A percentile compares a stretch with the other conserved stretches of the same genome.
Conservation (phyloP, 805 yeast species). For the Kodamaea lidongshanica region DNA sequence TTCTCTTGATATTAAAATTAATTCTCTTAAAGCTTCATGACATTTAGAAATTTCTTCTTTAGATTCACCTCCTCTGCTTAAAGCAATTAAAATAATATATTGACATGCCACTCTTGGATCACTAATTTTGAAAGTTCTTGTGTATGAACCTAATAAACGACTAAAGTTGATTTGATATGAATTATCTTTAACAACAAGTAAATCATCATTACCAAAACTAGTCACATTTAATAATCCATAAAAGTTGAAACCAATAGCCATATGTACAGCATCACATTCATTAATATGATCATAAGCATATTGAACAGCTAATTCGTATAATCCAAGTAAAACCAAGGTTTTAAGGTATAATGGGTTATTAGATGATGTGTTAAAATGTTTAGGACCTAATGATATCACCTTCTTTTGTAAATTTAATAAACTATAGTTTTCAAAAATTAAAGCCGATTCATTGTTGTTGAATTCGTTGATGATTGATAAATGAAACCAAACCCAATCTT, state of each 20-base stretch:
- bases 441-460: slow-evolving; percentile 31
- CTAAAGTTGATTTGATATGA: slow-evolving; percentile 45
- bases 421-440: slow-evolving; percentile 65
- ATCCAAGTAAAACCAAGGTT: slow-evolving; percentile 65
- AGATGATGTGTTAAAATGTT: slow-evolving; percentile 59
- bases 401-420: slow-evolving; percentile 68
- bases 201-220: slow-evolving; percentile 25
- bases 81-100: slow-evolving; percentile 66
- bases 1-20: slow-evolving; percentile 81
- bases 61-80: slow-evolving; percentile 34
- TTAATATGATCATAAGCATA: slow-evolving; percentile 51
- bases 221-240: slow-evolving; percentile 60
- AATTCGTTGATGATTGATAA: slow-evolving; percentile 63
- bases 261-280: slow-evolving; percentile 84
- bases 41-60: slow-evolving; percentile 49
- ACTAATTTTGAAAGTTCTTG: slow-evolving; percentile 72
- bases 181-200: slow-evolving; percentile 29
- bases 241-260: slow-evolving; percentile 74
- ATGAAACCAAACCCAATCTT: slow-evolving; percentile 97
- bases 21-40: slow-evolving; percentile 75
- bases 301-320: slow-evolving; percentile 74
- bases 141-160: slow-evolving; percentile 69
- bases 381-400: slow-evolving; percentile 65
- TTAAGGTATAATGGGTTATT: slow-evolving; percentile 70
- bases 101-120: slow-evolving; percentile 93